These are phyloP conservation scores for Lophium mytilinum DNA, from an alignment of 495 filamentous ascomycete species.

Conservation along the genomic window DNA sequence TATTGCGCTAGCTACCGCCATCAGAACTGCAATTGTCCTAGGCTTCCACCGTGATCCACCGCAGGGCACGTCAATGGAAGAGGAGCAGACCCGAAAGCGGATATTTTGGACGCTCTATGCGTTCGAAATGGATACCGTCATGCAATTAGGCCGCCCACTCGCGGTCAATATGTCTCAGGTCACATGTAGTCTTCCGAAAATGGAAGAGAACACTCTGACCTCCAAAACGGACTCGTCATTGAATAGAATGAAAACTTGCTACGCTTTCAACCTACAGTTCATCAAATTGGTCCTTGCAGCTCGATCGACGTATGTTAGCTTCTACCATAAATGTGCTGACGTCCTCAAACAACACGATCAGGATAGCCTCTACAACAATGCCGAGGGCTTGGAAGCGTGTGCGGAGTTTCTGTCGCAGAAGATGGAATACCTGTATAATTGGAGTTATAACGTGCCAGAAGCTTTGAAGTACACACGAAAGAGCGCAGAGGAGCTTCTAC, in stretches of 20 bases:
- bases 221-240: too few relatives aligned
- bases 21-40: slow-evolving; percentile 42
- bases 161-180: slow-evolving; percentile 28
- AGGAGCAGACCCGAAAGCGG: slow-evolving; percentile 41
- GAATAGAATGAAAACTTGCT: too few relatives aligned
- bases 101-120: slow-evolving; percentile 47
- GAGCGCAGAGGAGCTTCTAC: too few relatives aligned
- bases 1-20: slow-evolving; percentile 35
- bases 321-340: slow-evolving; percentile 29
- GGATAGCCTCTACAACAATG: slow-evolving; percentile 26
- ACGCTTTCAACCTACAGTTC: slow-evolving; percentile 34
- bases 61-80: slow-evolving; percentile 26
- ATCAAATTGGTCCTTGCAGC: slow-evolving; percentile 35
- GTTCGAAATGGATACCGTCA: slow-evolving; percentile 40
- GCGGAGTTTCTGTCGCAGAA: slow-evolving; percentile 30
- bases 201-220: too few relatives aligned
- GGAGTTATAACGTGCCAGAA: slow-evolving; percentile 36
- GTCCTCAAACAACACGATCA: slow-evolving; percentile 9
- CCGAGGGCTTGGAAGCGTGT: slow-evolving; percentile 7
- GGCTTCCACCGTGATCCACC: slow-evolving; percentile 46
- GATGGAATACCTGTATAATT: slow-evolving; percentile 26
- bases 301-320: slow-evolving; percentile 33
- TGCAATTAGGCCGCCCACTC: slow-evolving; percentile 48
- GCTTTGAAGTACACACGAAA: slow-evolving; percentile 34
- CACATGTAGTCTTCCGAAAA: slow-evolving; percentile 34